These are phyloP conservation scores for Candida hispaniensis DNA, from an alignment of 805 yeast species.

Conservation along the genomic window DNA sequence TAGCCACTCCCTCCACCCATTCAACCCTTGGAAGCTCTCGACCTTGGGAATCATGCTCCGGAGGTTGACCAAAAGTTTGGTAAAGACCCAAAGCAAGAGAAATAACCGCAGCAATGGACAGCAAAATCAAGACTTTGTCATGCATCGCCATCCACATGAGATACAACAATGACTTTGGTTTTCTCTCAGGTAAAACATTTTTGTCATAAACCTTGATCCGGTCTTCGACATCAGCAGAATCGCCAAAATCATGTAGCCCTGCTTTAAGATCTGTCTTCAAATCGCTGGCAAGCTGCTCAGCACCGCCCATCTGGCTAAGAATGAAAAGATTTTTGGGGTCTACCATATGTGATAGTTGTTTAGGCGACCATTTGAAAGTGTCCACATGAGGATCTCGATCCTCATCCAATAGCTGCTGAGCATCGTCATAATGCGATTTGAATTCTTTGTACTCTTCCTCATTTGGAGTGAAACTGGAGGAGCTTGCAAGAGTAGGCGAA, in stretches of 20 bases:
- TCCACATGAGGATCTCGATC: conserved; percentile 1
- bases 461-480: too few relatives aligned
- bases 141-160: conserved; percentile 77
- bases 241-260: conserved; percentile 27
- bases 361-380: conserved; percentile 18
- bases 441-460: conserved; percentile 2
- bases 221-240: conserved; percentile 15
- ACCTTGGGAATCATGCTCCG: conserved; percentile 70
- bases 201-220: conserved; percentile 50
- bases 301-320: conserved; percentile 32
- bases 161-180: conserved; percentile 54
- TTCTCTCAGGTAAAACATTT: conserved; percentile 61
- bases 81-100: conserved; percentile 86
- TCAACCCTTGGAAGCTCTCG: conserved; percentile 71
- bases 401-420: conserved; percentile 7
- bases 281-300: conserved; percentile 24
- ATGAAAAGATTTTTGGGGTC: conserved; percentile 33
- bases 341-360: conserved; percentile 24
- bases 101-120: conserved; percentile 76
- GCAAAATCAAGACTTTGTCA: conserved; percentile 78
- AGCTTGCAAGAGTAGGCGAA: too few relatives aligned
- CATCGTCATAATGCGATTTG: conserved; percentile 2
- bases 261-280: conserved; percentile 27
- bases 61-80: conserved; percentile 79
- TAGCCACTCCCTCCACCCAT: conserved; percentile 99